Evolutionary conservation across 2,329 filamentous ascomycete species (phyloP).

Genomic region (Fusarium longipes): DNA sequence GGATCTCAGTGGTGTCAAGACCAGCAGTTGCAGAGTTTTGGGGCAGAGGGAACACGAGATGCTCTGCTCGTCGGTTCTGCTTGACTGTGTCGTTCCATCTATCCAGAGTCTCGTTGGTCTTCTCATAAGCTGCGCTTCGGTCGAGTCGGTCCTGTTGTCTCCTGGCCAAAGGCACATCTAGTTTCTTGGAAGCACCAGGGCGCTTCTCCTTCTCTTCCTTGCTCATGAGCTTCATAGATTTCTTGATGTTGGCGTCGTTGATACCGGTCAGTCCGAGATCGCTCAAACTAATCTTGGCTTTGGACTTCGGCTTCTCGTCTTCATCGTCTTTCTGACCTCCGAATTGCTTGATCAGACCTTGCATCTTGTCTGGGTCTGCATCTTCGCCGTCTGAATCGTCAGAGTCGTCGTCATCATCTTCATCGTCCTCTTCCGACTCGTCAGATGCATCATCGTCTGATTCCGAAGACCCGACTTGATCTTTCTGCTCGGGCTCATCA

Average conservation of each 20-base stretch:
- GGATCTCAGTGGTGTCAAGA: slow-evolving; percentile 70
- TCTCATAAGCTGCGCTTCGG: slow-evolving; percentile 84
- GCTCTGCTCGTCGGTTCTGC: slow-evolving; percentile 89
- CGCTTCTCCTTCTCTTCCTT: slow-evolving; percentile 67
- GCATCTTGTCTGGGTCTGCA: slow-evolving; percentile 67
- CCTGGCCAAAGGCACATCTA: slow-evolving; percentile 84
- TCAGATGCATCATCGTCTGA: slow-evolving; percentile 57
- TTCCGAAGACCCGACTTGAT: slow-evolving; percentile 58
- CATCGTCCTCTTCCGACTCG: slow-evolving; percentile 59
- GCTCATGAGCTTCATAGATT: slow-evolving; percentile 79
- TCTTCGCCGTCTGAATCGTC: slow-evolving; percentile 57
- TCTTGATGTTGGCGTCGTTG: slow-evolving; percentile 80
- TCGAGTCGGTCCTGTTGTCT: slow-evolving; percentile 88
- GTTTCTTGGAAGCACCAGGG: slow-evolving; percentile 68
- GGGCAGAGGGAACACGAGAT: slow-evolving; percentile 86
- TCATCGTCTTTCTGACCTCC: slow-evolving; percentile 71
- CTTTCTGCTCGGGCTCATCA: slow-evolving; percentile 60
- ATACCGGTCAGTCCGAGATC: slow-evolving; percentile 79
- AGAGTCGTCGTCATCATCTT: slow-evolving; percentile 59
- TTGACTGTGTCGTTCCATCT: slow-evolving; percentile 97
- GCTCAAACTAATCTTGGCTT: slow-evolving; percentile 77
- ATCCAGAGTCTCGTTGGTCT: slow-evolving; percentile 89
- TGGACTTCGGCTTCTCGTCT: slow-evolving; percentile 57
- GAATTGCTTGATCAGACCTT: slow-evolving; percentile 76
- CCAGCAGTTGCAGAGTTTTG: slow-evolving; percentile 74